Evolutionary conservation across 1,139 yeast species (phyloP), one percentile per base, ranked within the genome.

Genomic region (Nakaseomyces kungkrabaensis): DNA sequence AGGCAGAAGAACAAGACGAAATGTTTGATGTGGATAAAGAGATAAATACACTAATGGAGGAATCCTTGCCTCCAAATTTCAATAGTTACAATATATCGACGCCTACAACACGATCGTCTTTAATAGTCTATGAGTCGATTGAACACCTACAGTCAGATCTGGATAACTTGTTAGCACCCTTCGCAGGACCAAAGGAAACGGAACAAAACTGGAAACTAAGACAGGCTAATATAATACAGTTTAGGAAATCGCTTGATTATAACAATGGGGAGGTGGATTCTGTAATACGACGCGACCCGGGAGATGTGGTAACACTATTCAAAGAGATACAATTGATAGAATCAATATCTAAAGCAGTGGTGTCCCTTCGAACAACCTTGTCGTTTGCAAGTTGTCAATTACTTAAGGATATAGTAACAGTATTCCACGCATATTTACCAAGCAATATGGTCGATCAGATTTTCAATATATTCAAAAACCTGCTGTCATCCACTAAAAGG

Each of bases 161-260:
- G 25, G 74, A 71, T 32, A 57, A 60, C 4, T 58, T 77, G 59
- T 48, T 66, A 11, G 53, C 68, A 0, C 69, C 73, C 4, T 87
- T 92, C 60, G 76, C 74, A n/a, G 51, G 53, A 4, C 83, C 82
- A 1, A 88, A 83, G 59, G 98, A 94, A 66, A 84, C 95, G 0
- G 98, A 94, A 62, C 75, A 75, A 53, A 92, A 92, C 62, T 92
- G 99, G 99, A 69, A 73, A 27, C 59, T 63, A 1, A 74, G 99
- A 60, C 97, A 90, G 59, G 75, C 75, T 51, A 71, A 71, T 50
- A 75, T 89, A 2, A 60, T 76, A 1, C 74, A 73, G 48, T 62
- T 88, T 38, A 73, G 97, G 51, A 71, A 76, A 1, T 61, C 85
- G 2, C 57, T 87, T 3, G 70, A 89, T 41, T 90, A 90, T 2